These are phyloP conservation scores for Albophoma yamanashiensis DNA, from an alignment of 2,329 filamentous ascomycete species.

Conservation along the genomic window DNA sequence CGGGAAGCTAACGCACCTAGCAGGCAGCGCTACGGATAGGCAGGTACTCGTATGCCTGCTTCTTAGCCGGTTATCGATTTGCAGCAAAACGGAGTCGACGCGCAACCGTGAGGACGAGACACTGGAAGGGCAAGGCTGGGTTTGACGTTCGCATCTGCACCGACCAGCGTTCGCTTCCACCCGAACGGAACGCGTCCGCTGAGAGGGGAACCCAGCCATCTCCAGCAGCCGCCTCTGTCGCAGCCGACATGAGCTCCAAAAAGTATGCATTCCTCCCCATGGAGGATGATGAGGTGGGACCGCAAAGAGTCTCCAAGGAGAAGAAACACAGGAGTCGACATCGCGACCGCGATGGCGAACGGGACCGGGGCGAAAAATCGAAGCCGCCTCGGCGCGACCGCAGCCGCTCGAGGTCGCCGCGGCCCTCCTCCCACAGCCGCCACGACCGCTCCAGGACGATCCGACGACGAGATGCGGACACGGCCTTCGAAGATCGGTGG, in stretches of 20 bases:
- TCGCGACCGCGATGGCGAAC: slow-evolving; percentile 17
- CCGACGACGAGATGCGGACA: slow-evolving; percentile 27
- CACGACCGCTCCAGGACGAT: slow-evolving; percentile 28
- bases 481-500: slow-evolving; percentile 68
- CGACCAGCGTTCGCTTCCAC: neutral
- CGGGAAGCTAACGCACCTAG: neutral
- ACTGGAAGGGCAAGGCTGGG: neutral
- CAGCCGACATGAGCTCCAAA: slow-evolving; percentile 37
- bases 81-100: neutral
- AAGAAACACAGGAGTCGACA: slow-evolving; percentile 34
- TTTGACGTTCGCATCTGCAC: neutral
- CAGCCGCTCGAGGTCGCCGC: slow-evolving; percentile 23
- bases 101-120: neutral
- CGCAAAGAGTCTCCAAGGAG: slow-evolving; percentile 39
- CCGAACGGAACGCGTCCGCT: neutral
- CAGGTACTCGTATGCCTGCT: neutral
- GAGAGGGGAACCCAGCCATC: neutral
- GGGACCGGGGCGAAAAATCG: slow-evolving; percentile 16
- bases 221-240: neutral
- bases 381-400: slow-evolving; percentile 15
- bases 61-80: neutral
- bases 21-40: neutral
- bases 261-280: slow-evolving; percentile 58
- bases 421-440: slow-evolving; percentile 12
- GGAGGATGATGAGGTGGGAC: slow-evolving; percentile 52